Conservation (phyloP, 129 eudicot species). For the Lactuca saligna region DNA sequence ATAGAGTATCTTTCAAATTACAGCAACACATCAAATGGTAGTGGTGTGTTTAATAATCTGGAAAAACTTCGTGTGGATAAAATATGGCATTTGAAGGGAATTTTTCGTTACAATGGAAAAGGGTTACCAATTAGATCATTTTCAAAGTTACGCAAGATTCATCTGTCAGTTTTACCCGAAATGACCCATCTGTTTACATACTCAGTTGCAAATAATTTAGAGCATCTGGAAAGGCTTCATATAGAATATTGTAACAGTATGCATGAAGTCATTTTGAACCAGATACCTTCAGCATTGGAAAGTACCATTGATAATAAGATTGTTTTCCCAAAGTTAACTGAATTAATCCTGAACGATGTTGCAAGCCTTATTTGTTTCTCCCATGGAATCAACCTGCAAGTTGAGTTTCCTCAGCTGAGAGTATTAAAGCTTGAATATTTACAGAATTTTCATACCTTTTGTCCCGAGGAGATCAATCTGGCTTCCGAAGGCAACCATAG, state of each 20-base stretch:
- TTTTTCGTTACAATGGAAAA: conserved; percentile 21
- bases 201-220: conserved; percentile 31
- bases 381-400: conserved; percentile 33
- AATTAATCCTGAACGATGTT: conserved; percentile 23
- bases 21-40: conserved; percentile 12
- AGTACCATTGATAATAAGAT: conserved; percentile 26
- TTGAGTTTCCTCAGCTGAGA: conserved; percentile 34
- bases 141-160: conserved; percentile 33
- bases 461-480: conserved; percentile 36
- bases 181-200: conserved; percentile 31
- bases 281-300: conserved; percentile 13
- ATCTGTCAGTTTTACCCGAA: conserved; percentile 34
- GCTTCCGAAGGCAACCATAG: conserved; percentile 19
- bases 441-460: conserved; percentile 32
- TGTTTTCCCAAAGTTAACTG: conserved; percentile 25
- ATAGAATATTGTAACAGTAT: conserved; percentile 30
- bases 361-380: conserved; percentile 30
- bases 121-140: conserved; percentile 35
- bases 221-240: conserved; percentile 34
- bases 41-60: conserved; percentile 27
- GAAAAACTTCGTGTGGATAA: conserved; percentile 31
- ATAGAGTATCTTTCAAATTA: conserved; percentile 29
- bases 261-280: conserved; percentile 33
- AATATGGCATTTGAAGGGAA: conserved; percentile 37
- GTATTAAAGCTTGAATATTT: conserved; percentile 34